Evolutionary conservation across 2,329 filamentous ascomycete species (phyloP).

Genomic region (Calonectria fujianensis): DNA sequence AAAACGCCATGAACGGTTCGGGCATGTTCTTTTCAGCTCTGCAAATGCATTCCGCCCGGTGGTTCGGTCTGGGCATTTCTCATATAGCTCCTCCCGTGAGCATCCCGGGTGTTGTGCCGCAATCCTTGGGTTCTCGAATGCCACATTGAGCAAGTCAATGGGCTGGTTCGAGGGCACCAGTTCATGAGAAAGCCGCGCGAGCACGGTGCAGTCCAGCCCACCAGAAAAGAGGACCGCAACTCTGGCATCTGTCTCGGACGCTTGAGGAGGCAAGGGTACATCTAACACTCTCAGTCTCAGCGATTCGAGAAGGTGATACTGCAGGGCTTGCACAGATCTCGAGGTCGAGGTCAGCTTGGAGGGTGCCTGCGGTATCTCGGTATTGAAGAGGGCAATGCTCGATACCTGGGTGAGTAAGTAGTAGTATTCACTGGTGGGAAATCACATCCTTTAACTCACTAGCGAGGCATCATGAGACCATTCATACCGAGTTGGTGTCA

Average conservation of each 20-base stretch:
- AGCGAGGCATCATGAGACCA: slow-evolving; percentile 62
- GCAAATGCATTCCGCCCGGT: slow-evolving; percentile 87
- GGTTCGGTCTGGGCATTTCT: slow-evolving; percentile 91
- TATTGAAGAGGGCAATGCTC: slow-evolving; percentile 73
- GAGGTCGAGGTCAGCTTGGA: slow-evolving; percentile 58
- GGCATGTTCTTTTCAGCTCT: slow-evolving; percentile 84
- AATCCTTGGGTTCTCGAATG: slow-evolving; percentile 93
- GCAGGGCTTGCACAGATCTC: slow-evolving; percentile 71
- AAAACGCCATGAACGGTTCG: slow-evolving; percentile 86
- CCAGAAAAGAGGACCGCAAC: slow-evolving; percentile 94
- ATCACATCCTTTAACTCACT: slow-evolving; percentile 63
- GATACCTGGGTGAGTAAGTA: slow-evolving; percentile 71
- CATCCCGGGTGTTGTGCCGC: slow-evolving; percentile 70
- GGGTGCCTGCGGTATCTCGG: slow-evolving; percentile 61
- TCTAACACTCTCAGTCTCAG: slow-evolving; percentile 78
- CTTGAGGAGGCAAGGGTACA: slow-evolving; percentile 75
- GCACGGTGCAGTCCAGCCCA: slow-evolving; percentile 91
- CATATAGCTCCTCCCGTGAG: slow-evolving; percentile 73
- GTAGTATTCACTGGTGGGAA: slow-evolving; percentile 54
- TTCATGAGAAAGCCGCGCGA: slow-evolving; percentile 88
- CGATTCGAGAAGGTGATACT: slow-evolving; percentile 74
- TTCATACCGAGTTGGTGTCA: slow-evolving; percentile 52
- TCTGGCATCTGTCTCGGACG: slow-evolving; percentile 64
- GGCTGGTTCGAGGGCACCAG: slow-evolving; percentile 80
- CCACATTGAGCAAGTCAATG: slow-evolving; percentile 95